Evolutionary conservation across 352 stramenopile species (phyloP).

Genomic region (Aphanomyces cochlioides): DNA sequence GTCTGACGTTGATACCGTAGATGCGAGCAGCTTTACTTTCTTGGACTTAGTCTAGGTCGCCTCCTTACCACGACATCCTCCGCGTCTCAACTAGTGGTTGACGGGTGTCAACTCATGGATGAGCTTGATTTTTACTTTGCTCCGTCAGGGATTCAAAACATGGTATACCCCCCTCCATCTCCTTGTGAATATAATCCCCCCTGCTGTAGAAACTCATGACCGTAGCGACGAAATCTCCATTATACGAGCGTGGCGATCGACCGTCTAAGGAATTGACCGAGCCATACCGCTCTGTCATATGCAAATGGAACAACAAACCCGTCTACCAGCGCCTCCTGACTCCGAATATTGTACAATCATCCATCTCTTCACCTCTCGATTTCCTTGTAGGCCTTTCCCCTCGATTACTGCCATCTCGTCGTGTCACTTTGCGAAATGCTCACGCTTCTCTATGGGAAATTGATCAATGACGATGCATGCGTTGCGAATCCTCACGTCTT

Average conservation of each 20-base stretch:
- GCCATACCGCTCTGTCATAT: slow-evolving; percentile 57
- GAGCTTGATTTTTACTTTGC: slow-evolving; percentile 84
- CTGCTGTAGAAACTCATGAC: slow-evolving; percentile 68
- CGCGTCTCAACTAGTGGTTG: slow-evolving; percentile 56
- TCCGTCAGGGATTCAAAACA: slow-evolving; percentile 67
- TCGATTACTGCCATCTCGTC: slow-evolving; percentile 79
- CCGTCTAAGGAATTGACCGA: slow-evolving; percentile 49
- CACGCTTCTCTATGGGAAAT: slow-evolving; percentile 75
- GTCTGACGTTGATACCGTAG: slow-evolving; percentile 29
- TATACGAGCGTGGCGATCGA: slow-evolving; percentile 51
- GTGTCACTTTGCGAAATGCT: slow-evolving; percentile 80
- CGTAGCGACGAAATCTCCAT: slow-evolving; percentile 63
- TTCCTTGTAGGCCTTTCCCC: slow-evolving; percentile 53
- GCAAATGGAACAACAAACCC: slow-evolving; percentile 82
- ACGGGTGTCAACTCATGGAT: slow-evolving; percentile 77
- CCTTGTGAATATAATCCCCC: background rate
- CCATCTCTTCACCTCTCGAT: slow-evolving; percentile 7
- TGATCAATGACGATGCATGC: slow-evolving; percentile 63
- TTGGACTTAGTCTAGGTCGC: slow-evolving; percentile 62
- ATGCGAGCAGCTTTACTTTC: slow-evolving; percentile 67
- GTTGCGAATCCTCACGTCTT: slow-evolving; percentile 72
- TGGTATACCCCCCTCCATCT: slow-evolving; percentile 42
- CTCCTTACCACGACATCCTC: slow-evolving; percentile 50
- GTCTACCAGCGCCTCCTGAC: slow-evolving; percentile 71
- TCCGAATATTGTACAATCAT: slow-evolving; percentile 54